Conservation (phyloP, 768 basidiomycete genomes). For the Tephrocybe sp. region DNA sequence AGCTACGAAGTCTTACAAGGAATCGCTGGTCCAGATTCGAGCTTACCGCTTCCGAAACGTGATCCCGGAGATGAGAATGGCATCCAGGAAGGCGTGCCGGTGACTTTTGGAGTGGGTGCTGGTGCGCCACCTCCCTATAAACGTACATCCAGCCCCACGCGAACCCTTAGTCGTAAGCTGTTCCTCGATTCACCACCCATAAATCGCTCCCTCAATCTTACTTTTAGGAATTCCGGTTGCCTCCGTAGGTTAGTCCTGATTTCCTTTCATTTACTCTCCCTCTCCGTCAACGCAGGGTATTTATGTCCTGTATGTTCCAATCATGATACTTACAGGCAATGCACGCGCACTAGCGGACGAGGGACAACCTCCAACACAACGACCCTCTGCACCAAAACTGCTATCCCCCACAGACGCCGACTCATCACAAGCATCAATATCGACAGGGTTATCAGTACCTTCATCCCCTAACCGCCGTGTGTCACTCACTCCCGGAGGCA, state of each 20-base stretch:
- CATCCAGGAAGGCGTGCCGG: constrained; percentile 76
- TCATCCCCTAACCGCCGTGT: constrained; percentile 54
- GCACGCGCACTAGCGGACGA: constrained; percentile 84
- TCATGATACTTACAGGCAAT: constrained; percentile 57
- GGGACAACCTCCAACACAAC: constrained; percentile 41
- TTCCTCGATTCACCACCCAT: constrained; percentile 14
- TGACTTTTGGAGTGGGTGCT: constrained; percentile 45
- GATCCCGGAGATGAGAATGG: constrained; percentile 50
- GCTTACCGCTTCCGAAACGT: constrained; percentile 65
- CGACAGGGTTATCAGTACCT: constrained; percentile 47
- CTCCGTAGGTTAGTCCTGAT: constrained; percentile 63
- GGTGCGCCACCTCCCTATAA: constrained; percentile 41
- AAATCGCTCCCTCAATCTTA: constrained; percentile 20
- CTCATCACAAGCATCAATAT: constrained; percentile 29
- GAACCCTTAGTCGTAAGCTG: constrained; percentile 76
- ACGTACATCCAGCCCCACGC: constrained; percentile 69
- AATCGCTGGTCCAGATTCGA: constrained; percentile 77
- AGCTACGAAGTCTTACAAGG: constrained; percentile 72
- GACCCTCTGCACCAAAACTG: constrained; percentile 26
- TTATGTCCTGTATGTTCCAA: constrained; percentile 23
- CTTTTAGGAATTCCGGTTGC: constrained; percentile 70
- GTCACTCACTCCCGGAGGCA: constrained; percentile 73
- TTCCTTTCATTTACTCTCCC: constrained; percentile 9
- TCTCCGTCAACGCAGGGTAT: constrained; percentile 20
- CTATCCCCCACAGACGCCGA: constrained; percentile 37